Conservation (phyloP, 352 stramenopile species). For the Globisporangium uncinulatum region DNA sequence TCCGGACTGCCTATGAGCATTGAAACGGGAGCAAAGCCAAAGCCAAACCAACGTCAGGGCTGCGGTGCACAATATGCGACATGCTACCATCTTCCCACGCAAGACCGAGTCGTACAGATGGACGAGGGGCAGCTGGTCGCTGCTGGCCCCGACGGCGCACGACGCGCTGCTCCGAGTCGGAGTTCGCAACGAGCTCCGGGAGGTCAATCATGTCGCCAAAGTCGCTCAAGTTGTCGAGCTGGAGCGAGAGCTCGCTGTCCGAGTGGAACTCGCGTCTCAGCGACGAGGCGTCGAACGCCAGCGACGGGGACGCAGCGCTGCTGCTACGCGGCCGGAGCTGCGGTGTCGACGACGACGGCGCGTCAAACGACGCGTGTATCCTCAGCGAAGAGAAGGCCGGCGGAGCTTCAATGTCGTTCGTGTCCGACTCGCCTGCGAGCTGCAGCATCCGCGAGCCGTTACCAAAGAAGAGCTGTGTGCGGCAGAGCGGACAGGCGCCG, state of each 20-base stretch:
- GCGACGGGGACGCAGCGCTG: constrained; percentile 1
- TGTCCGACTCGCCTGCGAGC: background rate
- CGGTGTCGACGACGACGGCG: background rate
- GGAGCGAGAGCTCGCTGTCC: constrained; percentile 27
- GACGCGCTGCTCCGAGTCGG: constrained; percentile 18
- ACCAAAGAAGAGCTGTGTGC: constrained; percentile 37
- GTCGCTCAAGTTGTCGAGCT: constrained; percentile 46
- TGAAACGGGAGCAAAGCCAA: background rate
- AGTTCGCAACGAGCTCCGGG: constrained; percentile 42
- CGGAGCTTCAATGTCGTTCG: background rate
- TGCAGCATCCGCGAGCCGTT: constrained; percentile 1
- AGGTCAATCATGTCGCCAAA: constrained; percentile 56
- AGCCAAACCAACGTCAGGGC: background rate
- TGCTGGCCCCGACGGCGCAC: background rate
- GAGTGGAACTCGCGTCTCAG: constrained; percentile 19
- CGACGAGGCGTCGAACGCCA: constrained; percentile 14
- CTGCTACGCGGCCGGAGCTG: too few species aligned
- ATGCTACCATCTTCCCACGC: background rate
- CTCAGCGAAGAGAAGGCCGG: background rate
- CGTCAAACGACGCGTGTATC: background rate
- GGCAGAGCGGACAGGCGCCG: constrained; percentile 38
- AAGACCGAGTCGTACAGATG: background rate
- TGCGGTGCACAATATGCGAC: background rate
- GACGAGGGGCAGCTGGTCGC: background rate
- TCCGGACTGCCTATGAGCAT: constrained; percentile 7